phyloP scores from a whole-genome alignment of 192 early-diverging fungal species.

The Jimgerdemannia lactiflua region DNA sequence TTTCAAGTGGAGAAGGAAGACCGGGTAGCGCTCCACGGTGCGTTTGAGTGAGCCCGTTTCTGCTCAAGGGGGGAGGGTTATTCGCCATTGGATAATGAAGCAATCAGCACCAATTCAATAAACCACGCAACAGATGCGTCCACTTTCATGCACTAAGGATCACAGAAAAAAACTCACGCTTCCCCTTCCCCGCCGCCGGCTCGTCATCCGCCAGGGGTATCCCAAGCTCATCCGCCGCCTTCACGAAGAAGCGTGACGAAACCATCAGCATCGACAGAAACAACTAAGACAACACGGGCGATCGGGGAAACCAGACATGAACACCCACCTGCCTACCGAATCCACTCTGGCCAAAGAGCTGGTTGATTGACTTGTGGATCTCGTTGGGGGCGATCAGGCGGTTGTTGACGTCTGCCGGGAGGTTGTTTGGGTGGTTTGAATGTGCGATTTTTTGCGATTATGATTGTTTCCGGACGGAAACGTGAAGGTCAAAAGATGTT shows the following conservation, averaged over 20 bases:
- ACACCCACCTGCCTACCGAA: conserved; percentile 14
- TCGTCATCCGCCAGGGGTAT: not conserved
- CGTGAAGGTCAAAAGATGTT: no score
- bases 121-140: no score
- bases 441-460: no score
- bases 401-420: conserved; percentile 43
- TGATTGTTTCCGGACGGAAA: no score
- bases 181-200: not conserved
- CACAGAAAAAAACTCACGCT: not conserved
- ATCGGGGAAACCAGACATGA: not conserved
- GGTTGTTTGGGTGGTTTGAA: no score
- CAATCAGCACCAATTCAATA: no score
- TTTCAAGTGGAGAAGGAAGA: conserved; percentile 50
- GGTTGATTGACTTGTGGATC: conserved; percentile 39
- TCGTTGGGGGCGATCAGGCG: conserved; percentile 33
- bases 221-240: not conserved
- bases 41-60: not conserved
- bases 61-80: not conserved
- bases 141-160: no score
- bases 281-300: not conserved
- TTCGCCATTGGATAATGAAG: no score
- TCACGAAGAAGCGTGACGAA: not conserved
- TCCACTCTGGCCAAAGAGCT: conserved; percentile 25
- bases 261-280: not conserved
- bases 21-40: conserved; percentile 24